A percentile compares a stretch with the other conserved stretches of the same genome.
Evolutionary conservation across 169 alveolate species (phyloP).

Genomic region (Besnoitia besnoiti): DNA sequence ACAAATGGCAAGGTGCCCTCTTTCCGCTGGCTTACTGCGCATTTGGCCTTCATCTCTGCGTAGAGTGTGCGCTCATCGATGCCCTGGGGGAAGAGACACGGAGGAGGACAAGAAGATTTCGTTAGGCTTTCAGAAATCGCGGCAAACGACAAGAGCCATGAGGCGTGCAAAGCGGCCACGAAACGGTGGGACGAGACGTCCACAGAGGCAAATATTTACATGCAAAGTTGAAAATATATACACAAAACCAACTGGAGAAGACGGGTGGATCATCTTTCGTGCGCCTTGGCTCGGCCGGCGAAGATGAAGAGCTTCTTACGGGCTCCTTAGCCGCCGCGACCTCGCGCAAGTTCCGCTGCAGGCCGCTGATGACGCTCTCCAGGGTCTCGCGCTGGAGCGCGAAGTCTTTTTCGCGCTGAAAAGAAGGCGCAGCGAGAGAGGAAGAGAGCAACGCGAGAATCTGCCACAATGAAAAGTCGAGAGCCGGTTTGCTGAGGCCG

Average conservation of each 20-base stretch:
- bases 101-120: not conserved
- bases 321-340: conserved; percentile 3
- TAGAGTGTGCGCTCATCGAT: not conserved
- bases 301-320: not conserved
- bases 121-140: not conserved
- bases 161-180: not conserved
- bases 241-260: not conserved
- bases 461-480: too few species aligned
- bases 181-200: not conserved
- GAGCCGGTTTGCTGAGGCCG: too few species aligned
- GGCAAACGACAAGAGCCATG: not conserved
- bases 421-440: not conserved
- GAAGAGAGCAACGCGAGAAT: too few species aligned
- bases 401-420: not conserved
- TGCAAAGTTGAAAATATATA: not conserved
- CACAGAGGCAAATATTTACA: too few species aligned
- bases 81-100: not conserved
- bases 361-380: not conserved
- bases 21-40: not conserved
- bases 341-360: conserved; percentile 33
- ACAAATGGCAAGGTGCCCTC: too few species aligned
- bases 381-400: not conserved
- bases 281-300: not conserved
- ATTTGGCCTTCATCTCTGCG: not conserved
- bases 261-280: not conserved